A percentile compares a stretch with the other conserved stretches of the same genome.
These are phyloP conservation scores for Pelagomonas calceolata DNA, from an alignment of 108 stramenopile species.

Conservation along the genomic window DNA sequence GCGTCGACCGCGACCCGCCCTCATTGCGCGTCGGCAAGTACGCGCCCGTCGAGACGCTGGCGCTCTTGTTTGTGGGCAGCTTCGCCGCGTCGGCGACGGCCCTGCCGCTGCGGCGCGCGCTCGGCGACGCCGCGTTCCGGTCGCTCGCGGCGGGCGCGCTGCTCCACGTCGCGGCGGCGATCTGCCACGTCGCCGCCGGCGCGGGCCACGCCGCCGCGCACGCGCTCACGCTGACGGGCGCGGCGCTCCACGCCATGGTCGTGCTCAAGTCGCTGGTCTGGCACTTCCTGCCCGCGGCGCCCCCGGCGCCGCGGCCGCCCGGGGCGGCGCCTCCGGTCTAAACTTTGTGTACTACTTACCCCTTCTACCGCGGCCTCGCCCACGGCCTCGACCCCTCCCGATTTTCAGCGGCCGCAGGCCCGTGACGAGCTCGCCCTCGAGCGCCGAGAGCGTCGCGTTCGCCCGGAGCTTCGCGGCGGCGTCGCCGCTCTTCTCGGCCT, in stretches of 20 bases:
- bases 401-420: constrained; percentile 5
- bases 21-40: too few species aligned
- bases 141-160: neutral
- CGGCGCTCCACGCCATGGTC: neutral
- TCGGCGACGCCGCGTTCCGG: neutral
- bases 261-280: neutral
- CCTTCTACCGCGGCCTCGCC: neutral
- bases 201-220: neutral
- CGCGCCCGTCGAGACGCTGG: too few species aligned
- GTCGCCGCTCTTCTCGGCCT: neutral
- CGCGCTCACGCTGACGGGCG: neutral
- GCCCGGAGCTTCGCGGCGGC: neutral
- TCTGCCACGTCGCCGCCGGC: neutral
- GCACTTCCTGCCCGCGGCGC: neutral
- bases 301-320: too few species aligned
- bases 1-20: too few species aligned
- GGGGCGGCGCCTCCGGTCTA: neutral
- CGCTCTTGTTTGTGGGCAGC: neutral
- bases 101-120: neutral
- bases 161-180: neutral
- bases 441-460: neutral
- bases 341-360: neutral
- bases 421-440: constrained; percentile 9
- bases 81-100: neutral
- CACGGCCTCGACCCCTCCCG: constrained; percentile 2